phyloP scores from a whole-genome alignment of 768 basidiomycete genomes.

The Psilocybe subaeruginosa region DNA sequence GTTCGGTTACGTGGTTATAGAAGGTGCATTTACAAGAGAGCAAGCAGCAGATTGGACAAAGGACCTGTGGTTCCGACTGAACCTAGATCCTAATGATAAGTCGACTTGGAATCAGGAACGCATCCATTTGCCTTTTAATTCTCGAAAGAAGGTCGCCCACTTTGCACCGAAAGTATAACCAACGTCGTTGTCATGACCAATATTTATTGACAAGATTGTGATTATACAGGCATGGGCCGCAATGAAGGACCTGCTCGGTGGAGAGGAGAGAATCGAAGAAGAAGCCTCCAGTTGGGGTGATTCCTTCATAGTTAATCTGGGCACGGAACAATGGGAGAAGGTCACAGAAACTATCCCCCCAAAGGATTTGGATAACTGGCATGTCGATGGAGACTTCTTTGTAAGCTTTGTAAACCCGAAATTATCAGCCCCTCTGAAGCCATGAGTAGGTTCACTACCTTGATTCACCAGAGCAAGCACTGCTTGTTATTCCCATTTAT shows the following conservation, averaged over 20 bases:
- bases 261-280: conserved; percentile 58
- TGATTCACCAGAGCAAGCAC: conserved; percentile 67
- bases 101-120: conserved; percentile 56
- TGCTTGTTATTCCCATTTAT: conserved; percentile 65
- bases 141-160: conserved; percentile 43
- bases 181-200: no score
- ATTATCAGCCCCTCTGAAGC: not conserved
- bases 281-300: conserved; percentile 54
- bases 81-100: conserved; percentile 54
- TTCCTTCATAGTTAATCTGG: conserved; percentile 67
- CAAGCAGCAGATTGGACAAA: conserved; percentile 52
- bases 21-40: conserved; percentile 54
- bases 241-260: conserved; percentile 63
- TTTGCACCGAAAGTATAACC: conserved; percentile 51
- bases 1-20: conserved; percentile 56
- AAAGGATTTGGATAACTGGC: conserved; percentile 61
- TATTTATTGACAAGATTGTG: conserved; percentile 30
- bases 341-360: conserved; percentile 34
- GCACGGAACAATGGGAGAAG: conserved; percentile 44
- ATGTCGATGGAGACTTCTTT: conserved; percentile 65
- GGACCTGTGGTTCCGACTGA: conserved; percentile 55
- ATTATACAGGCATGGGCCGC: conserved; percentile 54
- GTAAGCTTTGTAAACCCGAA: conserved; percentile 25
- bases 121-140: conserved; percentile 59
- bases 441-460: conserved; percentile 53